Evolutionary conservation across 1,284 basidiomycete species (phyloP).

Genomic region (Pseudozyma sp.): DNA sequence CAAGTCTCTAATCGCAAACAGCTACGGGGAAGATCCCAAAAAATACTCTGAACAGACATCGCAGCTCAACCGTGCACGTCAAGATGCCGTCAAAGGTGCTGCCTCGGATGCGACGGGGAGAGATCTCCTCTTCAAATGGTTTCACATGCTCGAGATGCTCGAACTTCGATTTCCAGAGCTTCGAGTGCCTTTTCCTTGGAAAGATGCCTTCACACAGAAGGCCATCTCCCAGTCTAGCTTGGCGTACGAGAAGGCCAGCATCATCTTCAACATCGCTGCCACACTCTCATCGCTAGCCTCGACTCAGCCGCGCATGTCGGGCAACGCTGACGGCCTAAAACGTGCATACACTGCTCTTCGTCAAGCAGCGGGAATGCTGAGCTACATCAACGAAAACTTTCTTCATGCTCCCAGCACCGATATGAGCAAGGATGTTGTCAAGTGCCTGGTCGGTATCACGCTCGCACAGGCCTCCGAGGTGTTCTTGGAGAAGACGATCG

Average conservation of each 20-base stretch:
- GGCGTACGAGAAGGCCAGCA: slow-evolving; percentile 97
- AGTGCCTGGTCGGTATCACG: slow-evolving; percentile 86
- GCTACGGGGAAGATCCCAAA: slow-evolving; percentile 92
- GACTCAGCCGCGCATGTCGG: slow-evolving; percentile 74
- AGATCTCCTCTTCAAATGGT: slow-evolving; percentile 98
- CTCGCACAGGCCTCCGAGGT: slow-evolving; percentile 95
- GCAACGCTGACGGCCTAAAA: slow-evolving; percentile 82
- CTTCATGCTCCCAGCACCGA: slow-evolving; percentile 98
- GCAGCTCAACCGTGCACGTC: slow-evolving; percentile 85
- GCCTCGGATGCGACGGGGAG: slow-evolving; percentile 76
- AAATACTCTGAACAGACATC: slow-evolving; percentile 85
- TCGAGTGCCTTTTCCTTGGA: slow-evolving; percentile 92
- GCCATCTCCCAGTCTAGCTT: slow-evolving; percentile 93
- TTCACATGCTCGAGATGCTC: slow-evolving; percentile 96
- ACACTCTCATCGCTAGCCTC: slow-evolving; percentile 91
- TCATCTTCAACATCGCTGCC: slow-evolving; percentile 95
- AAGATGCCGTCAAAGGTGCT: slow-evolving; percentile 95
- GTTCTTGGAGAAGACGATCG: slow-evolving; percentile 88
- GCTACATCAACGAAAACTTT: slow-evolving; percentile 99
- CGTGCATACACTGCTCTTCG: slow-evolving; percentile 91
- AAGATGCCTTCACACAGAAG: slow-evolving; percentile 92
- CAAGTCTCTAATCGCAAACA: slow-evolving; percentile 84
- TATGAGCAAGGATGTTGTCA: slow-evolving; percentile 91
- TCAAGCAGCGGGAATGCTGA: slow-evolving; percentile 95
- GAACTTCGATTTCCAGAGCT: slow-evolving; percentile 97